Conservation (phyloP, 768 basidiomycete species). For the Crepidotus variabilis region DNA sequence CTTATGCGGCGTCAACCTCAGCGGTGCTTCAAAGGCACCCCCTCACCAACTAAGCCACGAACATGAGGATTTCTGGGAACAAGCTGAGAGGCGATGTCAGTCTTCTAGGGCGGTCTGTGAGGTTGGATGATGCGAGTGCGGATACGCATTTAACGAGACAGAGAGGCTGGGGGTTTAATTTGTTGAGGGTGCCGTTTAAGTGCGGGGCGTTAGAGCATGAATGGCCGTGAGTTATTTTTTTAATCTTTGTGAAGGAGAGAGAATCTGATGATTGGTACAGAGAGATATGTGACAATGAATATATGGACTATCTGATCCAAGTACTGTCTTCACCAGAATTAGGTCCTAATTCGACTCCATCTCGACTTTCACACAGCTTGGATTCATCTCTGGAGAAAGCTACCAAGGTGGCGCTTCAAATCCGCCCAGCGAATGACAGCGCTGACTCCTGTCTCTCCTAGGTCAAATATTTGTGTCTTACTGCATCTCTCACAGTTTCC, state of each 20-base stretch:
- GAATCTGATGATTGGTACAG: constrained; percentile 37
- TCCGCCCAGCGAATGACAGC: too few species aligned
- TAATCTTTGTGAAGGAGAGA: constrained; percentile 7
- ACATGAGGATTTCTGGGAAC: constrained; percentile 79
- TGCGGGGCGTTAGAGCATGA: constrained; percentile 95
- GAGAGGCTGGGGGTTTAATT: constrained; percentile 91
- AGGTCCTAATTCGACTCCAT: too few species aligned
- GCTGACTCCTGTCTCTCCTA: too few species aligned
- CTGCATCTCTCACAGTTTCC: too few species aligned
- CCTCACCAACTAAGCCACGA: constrained; percentile 62
- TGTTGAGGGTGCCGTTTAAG: constrained; percentile 78
- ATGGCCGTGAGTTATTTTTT: constrained; percentile 77
- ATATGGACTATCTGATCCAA: constrained; percentile 86
- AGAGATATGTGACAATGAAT: constrained; percentile 85
- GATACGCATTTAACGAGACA: constrained; percentile 85
- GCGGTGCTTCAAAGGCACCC: constrained; percentile 86
- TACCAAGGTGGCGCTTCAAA: too few species aligned
- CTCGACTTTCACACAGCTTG: too few species aligned
- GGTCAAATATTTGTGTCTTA: too few species aligned
- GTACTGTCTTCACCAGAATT: too few species aligned
- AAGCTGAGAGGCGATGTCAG: constrained; percentile 63
- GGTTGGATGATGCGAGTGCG: constrained; percentile 80
- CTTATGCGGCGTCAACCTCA: constrained; percentile 92
- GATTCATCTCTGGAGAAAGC: too few species aligned
- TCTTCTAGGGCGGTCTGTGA: constrained; percentile 77